Base-by-base conservation (phyloP, 2,329 filamentous ascomycete species). In the Talaromyces sp. region DNA sequence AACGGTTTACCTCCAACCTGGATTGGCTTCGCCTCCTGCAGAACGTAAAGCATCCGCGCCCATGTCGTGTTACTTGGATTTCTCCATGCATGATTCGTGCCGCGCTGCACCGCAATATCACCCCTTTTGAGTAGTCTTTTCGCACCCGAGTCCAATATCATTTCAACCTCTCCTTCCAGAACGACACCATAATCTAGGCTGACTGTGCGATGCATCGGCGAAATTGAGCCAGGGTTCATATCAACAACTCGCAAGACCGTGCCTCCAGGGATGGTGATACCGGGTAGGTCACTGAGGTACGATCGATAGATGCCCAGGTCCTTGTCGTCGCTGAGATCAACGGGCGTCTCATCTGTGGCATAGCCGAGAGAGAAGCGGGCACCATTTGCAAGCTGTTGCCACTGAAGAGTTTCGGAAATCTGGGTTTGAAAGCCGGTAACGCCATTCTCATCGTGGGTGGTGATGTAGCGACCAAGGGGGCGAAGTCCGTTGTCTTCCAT, bases 41-140 rank as follows among this genome's bases (percentile, higher is more conserved):
- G 24, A 5, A 61, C 59, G 10, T 49, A 82, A 74, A 72, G 74
- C 74, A 84, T 80, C 16, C 83, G 72, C 14, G 80, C 75, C 83
- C 83, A 84, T 60, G 81, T 78, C 14, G 78, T 82, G 50, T 73
- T 67, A 66, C 79, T 82, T 13, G 76, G 71, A 66, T 86, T 86
- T 57, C 76, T 72, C 84, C 84, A 86, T 33, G 79, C 79, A 72
- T 87, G 85, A 74, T 81, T 83, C 2, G 84, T 86, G 0, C 80
- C 84, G 49, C 85, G 75, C 73, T 87, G 84, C 19, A 87, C 81
- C 9, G 81, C 81, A n/a, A 86, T 74, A 69, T 87, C 85, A 1
- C 85, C 85, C 11, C 79, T 74, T 60, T 75, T 74, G 78, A 87
- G 75, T 27, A 76, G 64, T 56, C 77, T 77, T 59, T 71, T 76